Conservation (phyloP, 441 rosid genomes). For the Croton laevigatus region DNA sequence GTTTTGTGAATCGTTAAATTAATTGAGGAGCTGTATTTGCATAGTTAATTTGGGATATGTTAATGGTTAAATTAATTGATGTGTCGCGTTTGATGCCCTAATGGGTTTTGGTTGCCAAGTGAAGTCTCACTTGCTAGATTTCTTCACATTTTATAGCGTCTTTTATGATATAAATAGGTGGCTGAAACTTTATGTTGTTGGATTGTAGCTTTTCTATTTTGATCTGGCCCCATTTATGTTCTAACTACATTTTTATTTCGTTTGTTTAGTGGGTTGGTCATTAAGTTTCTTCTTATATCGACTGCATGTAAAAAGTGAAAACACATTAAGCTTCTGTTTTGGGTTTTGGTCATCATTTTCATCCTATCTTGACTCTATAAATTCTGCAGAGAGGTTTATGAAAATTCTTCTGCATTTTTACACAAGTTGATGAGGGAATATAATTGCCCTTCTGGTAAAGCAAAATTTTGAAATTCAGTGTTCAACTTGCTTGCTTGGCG, state of each 20-base stretch:
- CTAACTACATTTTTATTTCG: too few relatives aligned
- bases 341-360: too few relatives aligned
- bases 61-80: not conserved
- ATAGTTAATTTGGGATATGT: not conserved
- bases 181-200: not conserved
- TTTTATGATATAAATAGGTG: not conserved
- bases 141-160: not conserved
- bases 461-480: not conserved
- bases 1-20: not conserved
- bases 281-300: too few relatives aligned
- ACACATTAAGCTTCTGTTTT: too few relatives aligned
- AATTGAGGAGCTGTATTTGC: not conserved
- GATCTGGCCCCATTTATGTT: too few relatives aligned
- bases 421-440: too few relatives aligned
- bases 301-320: too few relatives aligned
- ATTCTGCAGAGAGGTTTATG: too few relatives aligned
- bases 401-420: too few relatives aligned
- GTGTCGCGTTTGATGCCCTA: not conserved
- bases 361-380: too few relatives aligned
- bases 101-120: not conserved
- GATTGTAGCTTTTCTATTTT: not conserved
- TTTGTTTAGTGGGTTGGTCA: too few relatives aligned
- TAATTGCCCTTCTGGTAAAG: not conserved
- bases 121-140: not conserved
- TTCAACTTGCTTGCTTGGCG: not conserved